Conservation (phyloP, 2,329 filamentous ascomycete species). For the Spiromastix sp. region DNA sequence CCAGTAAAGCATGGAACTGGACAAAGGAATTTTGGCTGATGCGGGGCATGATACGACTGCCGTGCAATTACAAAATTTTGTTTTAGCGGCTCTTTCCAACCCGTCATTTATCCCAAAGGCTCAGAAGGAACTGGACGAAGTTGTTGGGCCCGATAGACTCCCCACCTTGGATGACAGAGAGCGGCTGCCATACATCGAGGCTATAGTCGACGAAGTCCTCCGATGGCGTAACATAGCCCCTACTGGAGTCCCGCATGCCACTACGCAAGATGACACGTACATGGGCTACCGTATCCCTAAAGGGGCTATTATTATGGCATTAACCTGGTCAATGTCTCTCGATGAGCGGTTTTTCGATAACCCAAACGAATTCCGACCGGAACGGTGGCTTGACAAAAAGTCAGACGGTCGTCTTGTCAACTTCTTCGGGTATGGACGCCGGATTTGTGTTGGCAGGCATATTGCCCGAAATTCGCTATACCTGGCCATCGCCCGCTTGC, state of each 20-base stretch:
- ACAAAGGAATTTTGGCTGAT: conserved; percentile 10
- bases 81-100: conserved; percentile 37
- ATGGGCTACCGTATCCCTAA: conserved; percentile 39
- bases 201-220: conserved; percentile 22
- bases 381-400: conserved; percentile 24
- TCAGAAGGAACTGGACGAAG: conserved; percentile 24
- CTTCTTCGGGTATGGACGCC: conserved; percentile 47
- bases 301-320: conserved; percentile 35
- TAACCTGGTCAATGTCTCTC: conserved; percentile 32
- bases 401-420: conserved; percentile 45
- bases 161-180: conserved; percentile 22
- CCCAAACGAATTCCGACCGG: conserved; percentile 28
- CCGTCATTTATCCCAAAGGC: conserved; percentile 30
- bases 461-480: conserved; percentile 30
- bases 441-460: conserved; percentile 32
- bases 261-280: conserved; percentile 36
- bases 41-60: conserved; percentile 39
- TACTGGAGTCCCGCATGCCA: conserved; percentile 37
- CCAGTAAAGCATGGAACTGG: conserved; percentile 15
- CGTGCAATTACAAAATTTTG: conserved; percentile 36
- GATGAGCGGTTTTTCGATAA: conserved; percentile 29
- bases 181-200: conserved; percentile 23
- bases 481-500: conserved; percentile 48
- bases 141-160: conserved; percentile 20
- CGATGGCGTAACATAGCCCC: conserved; percentile 34